Conservation (phyloP, 495 filamentous ascomycete genomes). For the Cercophora samala region DNA sequence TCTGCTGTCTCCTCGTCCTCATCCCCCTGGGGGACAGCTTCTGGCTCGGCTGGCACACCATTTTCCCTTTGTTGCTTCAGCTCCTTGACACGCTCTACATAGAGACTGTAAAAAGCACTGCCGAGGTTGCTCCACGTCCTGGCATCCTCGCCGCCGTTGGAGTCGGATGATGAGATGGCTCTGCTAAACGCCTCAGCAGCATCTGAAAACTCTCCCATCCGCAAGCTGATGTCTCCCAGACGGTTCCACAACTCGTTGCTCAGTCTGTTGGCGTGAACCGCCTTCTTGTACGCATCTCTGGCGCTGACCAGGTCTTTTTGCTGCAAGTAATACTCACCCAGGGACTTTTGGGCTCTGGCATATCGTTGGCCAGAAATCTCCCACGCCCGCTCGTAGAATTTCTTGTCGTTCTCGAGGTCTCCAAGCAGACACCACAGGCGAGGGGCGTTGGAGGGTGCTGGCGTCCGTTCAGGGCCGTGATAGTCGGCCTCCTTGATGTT, state of each 20-base stretch:
- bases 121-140: constrained; percentile 95
- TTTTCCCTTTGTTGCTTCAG: constrained; percentile 32
- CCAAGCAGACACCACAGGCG: constrained; percentile 91
- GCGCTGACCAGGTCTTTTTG: constrained; percentile 63
- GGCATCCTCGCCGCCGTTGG: constrained; percentile 81
- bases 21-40: constrained; percentile 28
- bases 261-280: constrained; percentile 72
- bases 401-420: constrained; percentile 72
- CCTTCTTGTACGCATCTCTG: constrained; percentile 70
- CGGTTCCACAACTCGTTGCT: constrained; percentile 84
- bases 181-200: constrained; percentile 82
- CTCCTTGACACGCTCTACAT: constrained; percentile 43
- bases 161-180: constrained; percentile 53
- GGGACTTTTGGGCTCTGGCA: constrained; percentile 79
- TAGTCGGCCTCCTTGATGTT: constrained; percentile 52
- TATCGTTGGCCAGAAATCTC: constrained; percentile 76
- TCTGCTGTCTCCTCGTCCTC: constrained; percentile 7
- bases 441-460: constrained; percentile 77
- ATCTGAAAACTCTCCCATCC: constrained; percentile 69
- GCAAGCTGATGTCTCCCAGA: constrained; percentile 80
- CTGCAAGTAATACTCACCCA: constrained; percentile 73
- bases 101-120: constrained; percentile 59
- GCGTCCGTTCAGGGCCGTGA: constrained; percentile 58
- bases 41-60: not conserved
- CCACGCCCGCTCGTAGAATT: constrained; percentile 83